Percentiles rank a stretch among this genome's conserved stretches.
These are phyloP conservation scores for Polyrhizophydium stewartii DNA, from an alignment of 371 early-diverging fungal genomes.

Conservation along the genomic window DNA sequence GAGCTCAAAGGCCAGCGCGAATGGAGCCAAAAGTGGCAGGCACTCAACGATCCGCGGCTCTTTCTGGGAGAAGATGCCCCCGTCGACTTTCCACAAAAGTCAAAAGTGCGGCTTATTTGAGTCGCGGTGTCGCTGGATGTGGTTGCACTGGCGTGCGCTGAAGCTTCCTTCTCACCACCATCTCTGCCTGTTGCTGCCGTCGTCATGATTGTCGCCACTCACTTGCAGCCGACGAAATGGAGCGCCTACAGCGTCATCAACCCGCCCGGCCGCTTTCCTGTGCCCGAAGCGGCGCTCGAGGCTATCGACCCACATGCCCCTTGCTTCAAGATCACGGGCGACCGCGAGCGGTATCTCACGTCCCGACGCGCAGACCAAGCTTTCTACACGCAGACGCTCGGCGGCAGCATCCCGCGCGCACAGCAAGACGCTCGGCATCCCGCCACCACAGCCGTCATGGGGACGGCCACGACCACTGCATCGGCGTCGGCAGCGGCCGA, in stretches of 20 bases:
- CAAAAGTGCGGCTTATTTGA: neutral
- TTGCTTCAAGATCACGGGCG: neutral
- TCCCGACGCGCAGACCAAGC: neutral
- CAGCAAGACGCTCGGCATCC: too few relatives aligned
- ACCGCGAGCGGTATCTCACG: neutral
- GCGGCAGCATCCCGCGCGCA: neutral
- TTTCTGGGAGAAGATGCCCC: slow-evolving; percentile 12
- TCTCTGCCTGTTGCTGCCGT: neutral
- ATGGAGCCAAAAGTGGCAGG: slow-evolving; percentile 34
- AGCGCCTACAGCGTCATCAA: slow-evolving; percentile 21
- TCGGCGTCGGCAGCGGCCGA: neutral
- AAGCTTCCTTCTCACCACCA: neutral
- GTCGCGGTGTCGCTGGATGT: neutral
- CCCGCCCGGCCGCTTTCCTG: slow-evolving; percentile 8
- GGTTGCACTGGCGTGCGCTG: neutral
- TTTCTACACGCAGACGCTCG: neutral
- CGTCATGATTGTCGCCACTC: neutral
- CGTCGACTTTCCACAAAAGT: neutral
- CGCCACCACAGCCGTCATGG: too few relatives aligned
- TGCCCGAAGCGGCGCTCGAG: neutral
- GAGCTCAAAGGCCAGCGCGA: slow-evolving; percentile 31
- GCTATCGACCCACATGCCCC: neutral
- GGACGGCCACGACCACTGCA: too few relatives aligned
- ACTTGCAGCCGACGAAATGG: slow-evolving; percentile 22
- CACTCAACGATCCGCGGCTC: slow-evolving; percentile 31